Base-by-base conservation (phyloP, 257 asterid genomes). In the Jacaranda mimosifolia region DNA sequence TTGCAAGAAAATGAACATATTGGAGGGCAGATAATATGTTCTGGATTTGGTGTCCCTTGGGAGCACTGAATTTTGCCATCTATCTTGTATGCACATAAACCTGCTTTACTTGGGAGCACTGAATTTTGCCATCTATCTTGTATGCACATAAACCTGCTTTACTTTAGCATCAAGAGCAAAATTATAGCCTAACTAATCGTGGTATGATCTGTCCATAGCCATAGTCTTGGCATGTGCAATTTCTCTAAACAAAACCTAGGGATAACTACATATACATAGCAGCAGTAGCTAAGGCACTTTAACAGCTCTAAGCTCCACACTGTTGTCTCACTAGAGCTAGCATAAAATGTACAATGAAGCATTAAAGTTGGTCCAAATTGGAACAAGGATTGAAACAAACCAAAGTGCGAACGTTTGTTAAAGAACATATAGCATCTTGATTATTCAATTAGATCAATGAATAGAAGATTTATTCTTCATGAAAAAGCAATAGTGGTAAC, bases 11-110 rank as follows among this genome's bases (percentile, higher is more conserved):
- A 87, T 26, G 76, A 9, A 80, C 81, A 26, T n/a, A 81, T 9
- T 87, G 87, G 40, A 79, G 85, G 79, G n/a, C 83, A 13, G 83
- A 85, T 40, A 70, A 81, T 40, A 79, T 87, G 38, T 85, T 72
- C 19, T 87, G 89, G 87, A 39, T 70, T 17, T 81, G 74, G 42
- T 74, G 80, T 75, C 40, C 72, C 8, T 36, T 83, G 4, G 85
- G 82, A 48, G 82, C 59, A n/a, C 15, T 64, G 18, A 87, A 83
- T 69, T 85, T 79, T 48, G 72, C 43, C 4, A 83, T 83, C 58
- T 84, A 32, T 82, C 77, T 26, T 26, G 74, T 75, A 3, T 81
- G 86, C 46, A 64, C 51, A 40, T 6, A 40, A 7, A 38, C 26
- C 39, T n/a, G n/a, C n/a, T n/a, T n/a, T n/a, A n/a, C 8, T 36